Base-by-base conservation (phyloP, 352 stramenopile species). In the Thalassiosira sp. region DNA sequence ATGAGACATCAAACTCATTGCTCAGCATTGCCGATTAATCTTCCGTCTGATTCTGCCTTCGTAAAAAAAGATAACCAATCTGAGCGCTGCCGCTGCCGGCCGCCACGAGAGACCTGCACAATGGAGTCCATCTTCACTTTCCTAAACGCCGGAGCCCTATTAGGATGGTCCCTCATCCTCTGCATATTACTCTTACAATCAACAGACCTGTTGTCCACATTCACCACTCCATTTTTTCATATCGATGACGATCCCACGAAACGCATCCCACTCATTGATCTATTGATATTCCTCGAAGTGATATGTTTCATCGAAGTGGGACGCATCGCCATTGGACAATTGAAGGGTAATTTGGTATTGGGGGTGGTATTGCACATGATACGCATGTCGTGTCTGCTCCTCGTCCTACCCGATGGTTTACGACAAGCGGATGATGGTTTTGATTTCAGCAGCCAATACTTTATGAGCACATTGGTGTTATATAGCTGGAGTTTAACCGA, bases 261-360 rank as follows among this genome's bases (percentile, higher is more conserved):
- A n/a, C n/a, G n/a, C n/a, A n/a, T 66, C 20, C 33, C 43, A 15
- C 16, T 80, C 13, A 69, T 65, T 22, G 15, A 52, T 18, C 15
- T 79, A 5, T 35, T 80, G 10, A 16, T 66, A 18, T 43, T 76
- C 27, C 37, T 88, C 0, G 81, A 88, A 54, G 46, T 18, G 16
- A 82, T 88, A 61, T 88, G 81, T 68, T 57, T 78, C 45, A 62
- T 86, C 5, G 81, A 88, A 62, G 77, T 88, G 1, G 31, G 71
- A 45, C 43, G 81, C 18, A 88, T 88, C 53, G 66, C 72, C 3
- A 15, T 82, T 2, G 81, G 81, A 42, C 51, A 82, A 61, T 45
- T 88, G 0, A 69, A 70, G n/a, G 81, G 81, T 0, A 88, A 85
- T 68, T 53, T 85, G 6, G 40, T 72, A 11, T 57, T 85, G 2